These are phyloP conservation scores for Amylocystis lapponica DNA, from an alignment of 768 basidiomycete species.

Conservation along the genomic window DNA sequence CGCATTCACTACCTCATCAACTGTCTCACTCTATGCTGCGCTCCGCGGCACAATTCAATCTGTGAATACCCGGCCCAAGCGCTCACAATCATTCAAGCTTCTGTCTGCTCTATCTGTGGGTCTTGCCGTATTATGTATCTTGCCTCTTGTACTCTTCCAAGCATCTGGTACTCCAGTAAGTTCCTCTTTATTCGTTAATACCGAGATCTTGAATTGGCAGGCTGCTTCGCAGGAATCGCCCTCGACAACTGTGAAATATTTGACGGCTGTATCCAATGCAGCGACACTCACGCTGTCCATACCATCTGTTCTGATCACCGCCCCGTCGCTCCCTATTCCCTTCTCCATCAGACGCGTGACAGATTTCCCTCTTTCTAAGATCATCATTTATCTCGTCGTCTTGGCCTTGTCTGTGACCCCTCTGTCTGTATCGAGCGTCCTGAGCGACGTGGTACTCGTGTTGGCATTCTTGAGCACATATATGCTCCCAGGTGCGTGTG, in stretches of 20 bases:
- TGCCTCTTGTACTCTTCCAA: slow-evolving; percentile 54
- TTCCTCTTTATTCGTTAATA: slow-evolving; percentile 15
- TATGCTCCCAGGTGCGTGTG: slow-evolving; percentile 49
- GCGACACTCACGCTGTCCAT: slow-evolving; percentile 51
- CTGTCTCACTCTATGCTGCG: slow-evolving; percentile 60
- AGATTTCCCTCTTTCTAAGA: slow-evolving; percentile 43
- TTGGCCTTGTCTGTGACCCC: slow-evolving; percentile 43
- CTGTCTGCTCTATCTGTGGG: slow-evolving; percentile 47
- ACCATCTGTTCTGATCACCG: slow-evolving; percentile 53
- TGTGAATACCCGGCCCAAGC: slow-evolving; percentile 36
- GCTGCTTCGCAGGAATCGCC: slow-evolving; percentile 21
- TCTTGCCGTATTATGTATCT: slow-evolving; percentile 42
- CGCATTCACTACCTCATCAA: slow-evolving; percentile 58
- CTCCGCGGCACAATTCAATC: slow-evolving; percentile 40
- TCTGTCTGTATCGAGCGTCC: slow-evolving; percentile 26
- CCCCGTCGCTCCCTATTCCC: slow-evolving; percentile 47
- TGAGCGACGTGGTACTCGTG: slow-evolving; percentile 46
- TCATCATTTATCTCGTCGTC: slow-evolving; percentile 36
- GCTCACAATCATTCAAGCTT: slow-evolving; percentile 50
- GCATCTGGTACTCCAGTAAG: slow-evolving; percentile 40
- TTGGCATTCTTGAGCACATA: slow-evolving; percentile 53
- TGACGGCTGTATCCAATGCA: slow-evolving; percentile 40
- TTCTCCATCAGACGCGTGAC: slow-evolving; percentile 32
- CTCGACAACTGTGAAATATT: slow-evolving; percentile 23
- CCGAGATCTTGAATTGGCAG: background rate